Conservation (phyloP, 805 yeast species). For the Nakazawaea pomicola region DNA sequence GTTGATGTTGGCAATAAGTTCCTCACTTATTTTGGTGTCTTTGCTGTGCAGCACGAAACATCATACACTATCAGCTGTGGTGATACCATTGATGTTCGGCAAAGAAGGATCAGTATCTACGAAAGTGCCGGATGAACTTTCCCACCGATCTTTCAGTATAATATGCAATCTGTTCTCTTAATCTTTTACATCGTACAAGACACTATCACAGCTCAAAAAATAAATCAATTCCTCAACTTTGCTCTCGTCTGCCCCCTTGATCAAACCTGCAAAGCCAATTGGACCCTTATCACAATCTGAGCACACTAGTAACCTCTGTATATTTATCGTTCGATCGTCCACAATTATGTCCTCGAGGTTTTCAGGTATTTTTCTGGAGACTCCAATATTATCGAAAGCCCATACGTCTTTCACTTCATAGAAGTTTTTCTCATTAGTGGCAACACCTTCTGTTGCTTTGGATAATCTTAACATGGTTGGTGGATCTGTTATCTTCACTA, state of each 20-base stretch:
- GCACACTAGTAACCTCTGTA: conserved; percentile 57
- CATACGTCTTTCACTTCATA: conserved; percentile 54
- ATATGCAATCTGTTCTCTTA: too few species aligned
- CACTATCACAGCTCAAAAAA: conserved; percentile 42
- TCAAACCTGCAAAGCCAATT: conserved; percentile 57
- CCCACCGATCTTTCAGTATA: too few species aligned
- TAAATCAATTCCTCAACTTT: conserved; percentile 36
- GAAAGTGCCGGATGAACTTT: neutral
- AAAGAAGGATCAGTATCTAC: conserved; percentile 15
- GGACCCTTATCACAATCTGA: conserved; percentile 81
- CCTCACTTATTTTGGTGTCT: conserved; percentile 23
- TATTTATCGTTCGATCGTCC: conserved; percentile 22
- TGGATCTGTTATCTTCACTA: neutral
- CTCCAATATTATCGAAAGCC: conserved; percentile 80
- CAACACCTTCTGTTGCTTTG: conserved; percentile 25
- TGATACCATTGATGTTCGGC: conserved; percentile 21
- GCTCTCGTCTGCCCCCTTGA: conserved; percentile 18
- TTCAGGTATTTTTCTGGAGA: conserved; percentile 39
- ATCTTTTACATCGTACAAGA: conserved; percentile 39
- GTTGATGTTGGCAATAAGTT: conserved; percentile 23
- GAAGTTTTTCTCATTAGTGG: conserved; percentile 23
- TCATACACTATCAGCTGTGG: conserved; percentile 18
- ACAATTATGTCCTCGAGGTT: conserved; percentile 16
- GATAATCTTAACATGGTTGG: conserved; percentile 21
- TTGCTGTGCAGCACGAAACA: conserved; percentile 21